phyloP scores from a whole-genome alignment of 106 monocot genomes.

The Ottelia alismoides region DNA sequence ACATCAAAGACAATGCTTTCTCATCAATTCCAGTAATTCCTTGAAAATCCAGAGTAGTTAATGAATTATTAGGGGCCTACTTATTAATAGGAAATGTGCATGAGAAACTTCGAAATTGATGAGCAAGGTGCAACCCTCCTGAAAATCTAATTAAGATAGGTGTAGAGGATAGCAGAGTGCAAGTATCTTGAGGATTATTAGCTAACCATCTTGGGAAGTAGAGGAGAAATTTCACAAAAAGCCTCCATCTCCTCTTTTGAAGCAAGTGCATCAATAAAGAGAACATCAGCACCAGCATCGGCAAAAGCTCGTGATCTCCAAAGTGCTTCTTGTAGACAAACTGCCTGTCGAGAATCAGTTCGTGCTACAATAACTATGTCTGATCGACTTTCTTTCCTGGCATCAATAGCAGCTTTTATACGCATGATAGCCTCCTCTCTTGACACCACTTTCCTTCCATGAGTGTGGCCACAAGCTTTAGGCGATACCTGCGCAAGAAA shows the following conservation, averaged over 20 bases:
- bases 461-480: conserved; percentile 98
- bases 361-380: conserved; percentile 93
- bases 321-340: conserved; percentile 79
- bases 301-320: conserved; percentile 90
- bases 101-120: too few relatives aligned
- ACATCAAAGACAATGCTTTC: too few relatives aligned
- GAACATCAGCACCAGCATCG: conserved; percentile 93
- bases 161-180: too few relatives aligned
- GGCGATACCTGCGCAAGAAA: conserved; percentile 45
- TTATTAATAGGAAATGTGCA: too few relatives aligned
- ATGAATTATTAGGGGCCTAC: too few relatives aligned
- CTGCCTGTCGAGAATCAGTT: conserved; percentile 85
- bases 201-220: conserved; percentile 94
- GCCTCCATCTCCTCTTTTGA: conserved; percentile 92
- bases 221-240: conserved; percentile 72
- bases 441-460: conserved; percentile 85
- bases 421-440: conserved; percentile 80
- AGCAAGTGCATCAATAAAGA: conserved; percentile 94
- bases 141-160: too few relatives aligned
- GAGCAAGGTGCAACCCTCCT: too few relatives aligned
- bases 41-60: too few relatives aligned
- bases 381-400: conserved; percentile 79
- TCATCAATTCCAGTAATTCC: too few relatives aligned
- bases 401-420: conserved; percentile 91
- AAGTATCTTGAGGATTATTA: too few relatives aligned